phyloP scores from a whole-genome alignment of 257 asterid genomes.

The Solanum chmielewskii region DNA sequence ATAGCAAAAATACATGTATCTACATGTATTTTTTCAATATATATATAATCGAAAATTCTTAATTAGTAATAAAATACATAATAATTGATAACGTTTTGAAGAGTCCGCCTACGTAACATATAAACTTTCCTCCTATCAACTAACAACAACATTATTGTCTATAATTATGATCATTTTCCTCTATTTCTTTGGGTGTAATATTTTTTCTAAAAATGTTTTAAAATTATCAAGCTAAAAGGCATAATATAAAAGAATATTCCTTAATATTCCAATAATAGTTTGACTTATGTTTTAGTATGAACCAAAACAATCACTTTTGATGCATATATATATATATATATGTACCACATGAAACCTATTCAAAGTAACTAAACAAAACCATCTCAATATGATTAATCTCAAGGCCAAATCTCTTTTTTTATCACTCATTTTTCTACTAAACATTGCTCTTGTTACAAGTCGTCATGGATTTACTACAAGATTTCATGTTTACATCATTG shows the following conservation, averaged over 20 bases:
- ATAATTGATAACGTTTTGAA: too few species aligned
- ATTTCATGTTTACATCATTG: background rate
- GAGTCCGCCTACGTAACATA: too few species aligned
- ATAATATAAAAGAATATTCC: background rate
- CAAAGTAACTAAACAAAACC: background rate
- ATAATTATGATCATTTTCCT: background rate
- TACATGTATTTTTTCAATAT: too few species aligned
- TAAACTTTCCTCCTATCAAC: background rate
- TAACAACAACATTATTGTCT: background rate
- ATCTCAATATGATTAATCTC: background rate
- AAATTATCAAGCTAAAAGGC: background rate
- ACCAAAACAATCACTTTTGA: background rate
- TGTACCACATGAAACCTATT: background rate
- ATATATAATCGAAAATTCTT: fast-evolving
- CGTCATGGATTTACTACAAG: background rate
- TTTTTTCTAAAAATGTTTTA: background rate
- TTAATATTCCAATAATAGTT: background rate
- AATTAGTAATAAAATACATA: too few species aligned
- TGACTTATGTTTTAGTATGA: background rate
- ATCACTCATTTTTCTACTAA: background rate
- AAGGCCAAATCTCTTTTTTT: background rate
- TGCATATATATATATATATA: background rate
- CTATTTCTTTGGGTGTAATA: background rate
- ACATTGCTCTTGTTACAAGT: background rate
- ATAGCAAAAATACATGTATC: too few species aligned